Evolutionary conservation across 257 asterid species (phyloP), one percentile per base, ranked within the genome.

Genomic region (Scutellaria minor): DNA sequence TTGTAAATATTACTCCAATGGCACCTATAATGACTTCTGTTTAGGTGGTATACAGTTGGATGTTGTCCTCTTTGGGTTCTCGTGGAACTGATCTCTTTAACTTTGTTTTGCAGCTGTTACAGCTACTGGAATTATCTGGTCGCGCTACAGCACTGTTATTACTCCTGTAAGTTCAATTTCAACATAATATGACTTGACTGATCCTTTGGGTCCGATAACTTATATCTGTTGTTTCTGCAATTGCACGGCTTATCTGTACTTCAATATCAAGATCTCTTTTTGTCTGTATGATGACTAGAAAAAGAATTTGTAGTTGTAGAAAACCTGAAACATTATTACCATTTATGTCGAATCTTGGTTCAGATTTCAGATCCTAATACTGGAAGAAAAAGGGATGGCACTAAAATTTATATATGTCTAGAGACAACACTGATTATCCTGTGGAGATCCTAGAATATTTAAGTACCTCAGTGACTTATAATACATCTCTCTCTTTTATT

Each of bases 81-180:
- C 10, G 31, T 44, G 73, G 27, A 45, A 59, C 60, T 58, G 64
- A 51, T 48, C 18, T 71, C 35, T n/a, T 54, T 44, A 58, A 74
- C 31, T 78, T 24, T 79, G 61, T 66, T 64, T 70, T 73, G 80
- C 86, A 88, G 95, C 92, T 56, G 95, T 88, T 51, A 81, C 90
- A 3, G 92, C 95, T 27, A 88, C 92, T 10, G 95, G 92, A 71
- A 45, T 88, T 78, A 81, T 88, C 73, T 88, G 95, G 95, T 83
- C 95, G 14, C 92, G 95, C 63, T 86, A 88, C 83, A 88, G 95
- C 76, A 81, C 84, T 47, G 95, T 88, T 53, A 84, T 88, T 69
- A 88, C 81, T 52, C 95, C 92, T 60, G 95, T 88, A 76, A 88
- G 90, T 87, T 56, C 66, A 51, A 12, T 58, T 76, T 52, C 61